Percentiles rank a stretch among this genome's conserved stretches.
Conservation (phyloP, 169 alveolate species). For the Plasmodium blacklocki region DNA sequence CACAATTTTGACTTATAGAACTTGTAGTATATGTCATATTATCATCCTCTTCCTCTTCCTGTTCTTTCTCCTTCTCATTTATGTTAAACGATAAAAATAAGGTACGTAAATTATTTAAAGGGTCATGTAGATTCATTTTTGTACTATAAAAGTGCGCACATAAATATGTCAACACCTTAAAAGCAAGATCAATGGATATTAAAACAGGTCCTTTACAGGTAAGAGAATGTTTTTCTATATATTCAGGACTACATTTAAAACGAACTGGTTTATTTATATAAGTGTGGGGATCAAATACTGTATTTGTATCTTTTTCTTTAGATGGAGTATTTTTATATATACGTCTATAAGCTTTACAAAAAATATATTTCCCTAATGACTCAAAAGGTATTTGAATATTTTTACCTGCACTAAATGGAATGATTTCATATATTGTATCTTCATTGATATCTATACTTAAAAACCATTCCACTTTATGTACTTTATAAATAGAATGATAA, state of each 20-base stretch:
- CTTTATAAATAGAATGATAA: constrained; percentile 21
- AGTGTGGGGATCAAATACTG: constrained; percentile 69
- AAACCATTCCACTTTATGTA: constrained; percentile 71
- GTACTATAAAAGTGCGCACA: constrained; percentile 25
- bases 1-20: constrained; percentile 10
- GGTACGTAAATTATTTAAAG: constrained; percentile 25
- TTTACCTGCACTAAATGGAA: constrained; percentile 25
- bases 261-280: constrained; percentile 30
- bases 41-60: background rate
- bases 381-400: constrained; percentile 69
- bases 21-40: constrained; percentile 22
- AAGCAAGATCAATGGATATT: constrained; percentile 39
- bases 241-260: constrained; percentile 33
- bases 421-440: constrained; percentile 33
- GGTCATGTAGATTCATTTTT: constrained; percentile 38
- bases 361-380: constrained; percentile 65
- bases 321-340: constrained; percentile 15
- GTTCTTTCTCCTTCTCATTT: constrained; percentile 21
- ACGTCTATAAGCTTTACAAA: constrained; percentile 76
- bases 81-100: constrained; percentile 8
- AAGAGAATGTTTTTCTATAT: constrained; percentile 39
- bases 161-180: constrained; percentile 22
- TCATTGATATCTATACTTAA: constrained; percentile 68
- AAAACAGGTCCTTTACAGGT: constrained; percentile 62
- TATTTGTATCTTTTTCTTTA: constrained; percentile 21